A percentile compares a stretch with the other conserved stretches of the same genome.
phyloP scores from a whole-genome alignment of 345 rosid genomes.

The Euclidium syriacum region DNA sequence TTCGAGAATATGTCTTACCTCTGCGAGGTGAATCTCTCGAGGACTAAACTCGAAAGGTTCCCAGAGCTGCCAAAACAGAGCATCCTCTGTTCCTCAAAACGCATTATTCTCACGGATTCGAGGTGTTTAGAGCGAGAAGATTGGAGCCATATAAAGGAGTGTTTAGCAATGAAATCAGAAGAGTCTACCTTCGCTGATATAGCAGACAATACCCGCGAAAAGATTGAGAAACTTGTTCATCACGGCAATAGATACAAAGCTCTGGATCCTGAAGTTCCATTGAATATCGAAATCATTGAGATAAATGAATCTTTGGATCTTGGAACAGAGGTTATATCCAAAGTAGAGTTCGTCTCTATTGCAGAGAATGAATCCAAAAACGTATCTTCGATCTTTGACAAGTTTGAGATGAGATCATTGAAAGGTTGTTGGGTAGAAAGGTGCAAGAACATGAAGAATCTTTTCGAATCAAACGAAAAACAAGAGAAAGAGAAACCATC shows the following conservation, averaged over 20 bases:
- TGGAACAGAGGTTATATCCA: conserved; percentile 2
- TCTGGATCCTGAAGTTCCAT: conserved; percentile 19
- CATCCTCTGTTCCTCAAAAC: background rate
- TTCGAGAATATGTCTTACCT: conserved; percentile 35
- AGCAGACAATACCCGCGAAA: background rate
- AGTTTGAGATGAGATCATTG: conserved; percentile 16
- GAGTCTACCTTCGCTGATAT: background rate
- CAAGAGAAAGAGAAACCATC: background rate
- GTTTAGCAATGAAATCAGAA: background rate
- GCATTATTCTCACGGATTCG: conserved; percentile 16
- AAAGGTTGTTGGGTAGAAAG: conserved; percentile 47
- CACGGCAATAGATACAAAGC: background rate
- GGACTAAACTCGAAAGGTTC: conserved; percentile 27
- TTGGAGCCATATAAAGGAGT: conserved; percentile 8
- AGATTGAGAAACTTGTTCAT: background rate
- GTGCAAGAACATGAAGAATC: conserved; percentile 30
- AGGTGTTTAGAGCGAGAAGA: background rate
- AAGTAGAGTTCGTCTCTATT: conserved; percentile 32
- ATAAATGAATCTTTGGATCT: conserved; percentile 34
- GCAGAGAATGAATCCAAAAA: conserved; percentile 18
- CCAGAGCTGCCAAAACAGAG: conserved; percentile 25
- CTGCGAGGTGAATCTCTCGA: conserved; percentile 35
- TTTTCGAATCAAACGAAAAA: conserved; percentile 22
- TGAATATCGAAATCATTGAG: background rate
- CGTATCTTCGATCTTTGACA: conserved; percentile 29